These are phyloP conservation scores for Alisma plantagoaquatica DNA, from an alignment of 106 monocot genomes.

Conservation along the genomic window DNA sequence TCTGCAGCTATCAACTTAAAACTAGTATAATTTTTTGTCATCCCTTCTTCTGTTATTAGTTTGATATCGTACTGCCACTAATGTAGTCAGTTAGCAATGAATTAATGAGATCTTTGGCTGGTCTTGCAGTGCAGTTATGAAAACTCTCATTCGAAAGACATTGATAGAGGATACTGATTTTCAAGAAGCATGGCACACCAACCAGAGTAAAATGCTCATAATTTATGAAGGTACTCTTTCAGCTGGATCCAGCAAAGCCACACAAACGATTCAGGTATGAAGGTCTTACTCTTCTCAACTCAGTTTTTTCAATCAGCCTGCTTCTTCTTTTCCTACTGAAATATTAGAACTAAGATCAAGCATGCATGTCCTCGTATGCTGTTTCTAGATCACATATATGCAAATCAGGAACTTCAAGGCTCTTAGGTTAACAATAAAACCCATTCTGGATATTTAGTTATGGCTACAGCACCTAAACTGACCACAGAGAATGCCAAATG, in stretches of 20 bases:
- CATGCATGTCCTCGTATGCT: not conserved
- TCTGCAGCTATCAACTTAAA: no score
- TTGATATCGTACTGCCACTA: no score
- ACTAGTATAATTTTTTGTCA: no score
- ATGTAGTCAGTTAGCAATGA: no score
- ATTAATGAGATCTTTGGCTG: not conserved
- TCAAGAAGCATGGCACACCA: constrained; percentile 29
- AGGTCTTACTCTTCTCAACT: no score
- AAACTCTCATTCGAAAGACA: constrained; percentile 42
- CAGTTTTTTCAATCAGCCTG: no score
- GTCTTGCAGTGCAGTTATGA: constrained; percentile 34
- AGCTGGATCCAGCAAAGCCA: constrained; percentile 35
- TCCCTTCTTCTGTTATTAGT: no score
- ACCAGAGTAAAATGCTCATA: constrained; percentile 32
- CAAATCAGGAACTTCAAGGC: not conserved
- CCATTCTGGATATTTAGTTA: not conserved
- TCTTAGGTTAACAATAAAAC: not conserved
- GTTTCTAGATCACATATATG: not conserved
- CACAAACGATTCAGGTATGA: constrained; percentile 71
- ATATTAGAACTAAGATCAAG: not conserved
- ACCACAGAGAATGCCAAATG: no score
- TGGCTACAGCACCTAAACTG: no score
- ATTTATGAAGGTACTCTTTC: constrained; percentile 51
- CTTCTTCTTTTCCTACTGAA: no score
- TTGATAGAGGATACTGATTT: constrained; percentile 23